Evolutionary conservation across 805 yeast species (phyloP), one percentile per base, ranked within the genome.

Genomic region (Ogataea polymorpha): DNA sequence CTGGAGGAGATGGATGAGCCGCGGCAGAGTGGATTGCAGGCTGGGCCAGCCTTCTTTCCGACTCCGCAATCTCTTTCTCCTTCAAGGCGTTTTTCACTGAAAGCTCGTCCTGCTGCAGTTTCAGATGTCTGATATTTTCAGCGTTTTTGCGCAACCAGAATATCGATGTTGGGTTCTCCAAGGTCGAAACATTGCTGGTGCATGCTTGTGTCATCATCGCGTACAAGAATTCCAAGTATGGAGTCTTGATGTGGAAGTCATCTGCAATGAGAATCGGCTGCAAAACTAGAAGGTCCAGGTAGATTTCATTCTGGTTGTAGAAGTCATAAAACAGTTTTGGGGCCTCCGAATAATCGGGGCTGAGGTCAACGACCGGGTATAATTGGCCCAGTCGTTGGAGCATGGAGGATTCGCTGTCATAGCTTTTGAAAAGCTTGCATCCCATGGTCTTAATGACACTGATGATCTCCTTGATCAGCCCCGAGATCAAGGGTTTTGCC

Each of bases 261-360:
- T 89, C 96, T n/a, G 93, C 96, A 42, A 89, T 69, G 41, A 90
- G 67, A 38, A 90, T 90, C 5, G 96, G 95, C 57, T 88, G 95
- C 46, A 90, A 72, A 39, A 90, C 66, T 31, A 88, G 67, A 56
- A 88, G 70, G 65, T 90, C 97, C 30, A 85, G 69, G 46, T 82
- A 79, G 45, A 86, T 61, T 32, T 76, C 78, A 51, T 76, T 57
- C 58, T 73, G 71, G 51, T 75, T 67, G 57, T 66, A 74, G 54
- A 78, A 86, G 55, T 82, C 81, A 61, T 80, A 87, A 48, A 84
- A 82, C 40, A 83, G 65, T 31, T 71, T 65, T 30, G 89, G 86
- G 12, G 78, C 69, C 46, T 72, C 72, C 29, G 70, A 46, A 35
- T 63, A 70, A 39, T 68, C 59, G 27, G 39, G 48, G 4, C 58